Evolutionary conservation across 495 filamentous ascomycete genomes (phyloP).

Genomic region (Margaritispora aquatica): DNA sequence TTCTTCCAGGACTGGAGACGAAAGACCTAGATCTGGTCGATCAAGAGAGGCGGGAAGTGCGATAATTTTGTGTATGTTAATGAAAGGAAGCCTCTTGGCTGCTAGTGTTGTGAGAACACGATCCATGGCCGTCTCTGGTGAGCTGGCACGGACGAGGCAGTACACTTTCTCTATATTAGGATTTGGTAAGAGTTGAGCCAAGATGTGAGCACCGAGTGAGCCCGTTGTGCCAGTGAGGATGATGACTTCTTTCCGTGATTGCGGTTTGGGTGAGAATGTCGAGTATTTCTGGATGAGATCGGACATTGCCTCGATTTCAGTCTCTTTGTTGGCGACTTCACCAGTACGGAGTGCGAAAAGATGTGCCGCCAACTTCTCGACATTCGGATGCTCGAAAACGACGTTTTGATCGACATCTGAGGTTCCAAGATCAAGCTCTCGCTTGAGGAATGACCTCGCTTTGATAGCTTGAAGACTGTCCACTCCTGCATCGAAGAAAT

Average conservation of each 20-base stretch:
- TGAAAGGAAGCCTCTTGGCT: slow-evolving; percentile 27
- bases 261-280: slow-evolving; percentile 26
- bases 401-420: slow-evolving; percentile 40
- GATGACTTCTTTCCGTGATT: slow-evolving; percentile 12
- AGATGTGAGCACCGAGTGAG: slow-evolving; percentile 49
- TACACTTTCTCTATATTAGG: slow-evolving; percentile 39
- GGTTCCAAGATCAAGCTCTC: slow-evolving; percentile 27
- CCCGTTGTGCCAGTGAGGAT: slow-evolving; percentile 46
- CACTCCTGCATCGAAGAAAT: slow-evolving; percentile 49
- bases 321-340: slow-evolving; percentile 15
- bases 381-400: slow-evolving; percentile 33
- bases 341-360: slow-evolving; percentile 27
- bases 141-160: slow-evolving; percentile 40
- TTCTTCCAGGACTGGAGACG: slow-evolving; percentile 10
- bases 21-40: slow-evolving; percentile 1
- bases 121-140: slow-evolving; percentile 19
- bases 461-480: slow-evolving; percentile 50
- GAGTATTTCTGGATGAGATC: slow-evolving; percentile 33
- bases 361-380: slow-evolving; percentile 25
- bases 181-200: slow-evolving; percentile 36
- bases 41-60: slow-evolving; percentile 21
- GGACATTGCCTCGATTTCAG: slow-evolving; percentile 29
- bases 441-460: slow-evolving; percentile 10
- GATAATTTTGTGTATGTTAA: slow-evolving; percentile 17
- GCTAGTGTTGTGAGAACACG: slow-evolving; percentile 33